phyloP scores from a whole-genome alignment of 345 rosid genomes.

The Aquilaria yunnanensis region DNA sequence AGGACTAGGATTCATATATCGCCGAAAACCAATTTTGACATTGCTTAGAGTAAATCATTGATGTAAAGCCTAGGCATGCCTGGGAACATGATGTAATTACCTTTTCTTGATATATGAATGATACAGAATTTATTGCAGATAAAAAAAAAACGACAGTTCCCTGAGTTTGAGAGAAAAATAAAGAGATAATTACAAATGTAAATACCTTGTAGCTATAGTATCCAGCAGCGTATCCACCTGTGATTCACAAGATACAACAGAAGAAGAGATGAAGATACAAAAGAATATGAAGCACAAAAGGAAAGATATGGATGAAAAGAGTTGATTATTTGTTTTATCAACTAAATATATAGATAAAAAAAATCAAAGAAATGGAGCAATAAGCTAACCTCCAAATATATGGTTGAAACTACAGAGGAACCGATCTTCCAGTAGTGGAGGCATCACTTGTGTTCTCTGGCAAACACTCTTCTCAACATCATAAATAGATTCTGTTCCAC shows the following conservation, averaged over 20 bases:
- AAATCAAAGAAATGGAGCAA: slow-evolving; percentile 3
- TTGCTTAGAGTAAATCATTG: too few relatives aligned
- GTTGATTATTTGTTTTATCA: not conserved
- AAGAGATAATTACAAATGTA: too few relatives aligned
- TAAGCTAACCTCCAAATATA: slow-evolving; percentile 67
- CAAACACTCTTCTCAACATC: slow-evolving; percentile 74
- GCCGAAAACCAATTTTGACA: too few relatives aligned
- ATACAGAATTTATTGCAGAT: too few relatives aligned
- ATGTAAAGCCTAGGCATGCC: too few relatives aligned
- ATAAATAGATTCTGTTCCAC: slow-evolving; percentile 65
- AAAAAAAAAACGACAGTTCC: too few relatives aligned
- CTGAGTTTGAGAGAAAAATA: too few relatives aligned
- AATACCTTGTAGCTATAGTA: slow-evolving; percentile 94
- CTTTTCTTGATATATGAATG: too few relatives aligned
- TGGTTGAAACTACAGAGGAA: slow-evolving; percentile 83
- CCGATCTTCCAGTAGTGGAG: slow-evolving; percentile 76
- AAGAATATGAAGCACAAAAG: too few relatives aligned
- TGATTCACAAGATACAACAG: slow-evolving; percentile 10
- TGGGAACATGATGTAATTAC: too few relatives aligned
- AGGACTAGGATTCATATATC: too few relatives aligned
- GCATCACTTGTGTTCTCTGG: slow-evolving; percentile 61
- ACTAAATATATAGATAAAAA: slow-evolving; percentile 6
- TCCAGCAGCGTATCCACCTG: slow-evolving; percentile 96
- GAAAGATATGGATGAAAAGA: too few relatives aligned
- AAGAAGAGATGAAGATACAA: not conserved